Evolutionary conservation across 2,329 filamentous ascomycete genomes (phyloP).

Genomic region (Aspergillus neotritici): DNA sequence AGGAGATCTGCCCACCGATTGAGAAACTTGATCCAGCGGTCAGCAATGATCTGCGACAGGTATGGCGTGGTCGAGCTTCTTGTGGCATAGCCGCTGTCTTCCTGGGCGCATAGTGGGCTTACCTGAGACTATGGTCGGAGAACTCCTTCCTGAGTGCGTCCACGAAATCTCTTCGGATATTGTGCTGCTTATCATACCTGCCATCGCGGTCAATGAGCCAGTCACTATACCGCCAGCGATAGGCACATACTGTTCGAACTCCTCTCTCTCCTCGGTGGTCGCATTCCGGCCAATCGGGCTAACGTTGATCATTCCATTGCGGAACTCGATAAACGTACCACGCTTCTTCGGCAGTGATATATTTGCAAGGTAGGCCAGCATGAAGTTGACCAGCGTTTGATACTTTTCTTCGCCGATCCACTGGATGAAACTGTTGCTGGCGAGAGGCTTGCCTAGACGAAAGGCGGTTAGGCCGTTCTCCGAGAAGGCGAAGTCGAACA

Average conservation of each 20-base stretch:
- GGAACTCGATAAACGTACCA: slow-evolving; percentile 62
- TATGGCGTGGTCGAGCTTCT: background rate
- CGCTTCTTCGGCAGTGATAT: slow-evolving; percentile 58
- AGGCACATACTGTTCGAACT: slow-evolving; percentile 59
- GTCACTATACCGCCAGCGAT: background rate
- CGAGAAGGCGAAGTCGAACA: slow-evolving; percentile 97
- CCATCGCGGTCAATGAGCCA: slow-evolving; percentile 8
- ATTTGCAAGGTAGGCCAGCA: slow-evolving; percentile 56
- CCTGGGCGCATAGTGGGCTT: slow-evolving; percentile 35
- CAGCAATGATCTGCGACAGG: background rate
- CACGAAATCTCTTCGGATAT: slow-evolving; percentile 72
- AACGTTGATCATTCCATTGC: slow-evolving; percentile 62
- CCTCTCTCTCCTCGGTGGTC: slow-evolving; percentile 68
- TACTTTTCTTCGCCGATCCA: slow-evolving; percentile 81
- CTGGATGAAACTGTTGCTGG: slow-evolving; percentile 79
- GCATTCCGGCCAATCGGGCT: slow-evolving; percentile 73
- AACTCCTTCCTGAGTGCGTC: slow-evolving; percentile 73
- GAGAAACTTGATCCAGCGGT: slow-evolving; percentile 58
- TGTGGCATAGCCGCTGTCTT: no score
- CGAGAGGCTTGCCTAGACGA: slow-evolving; percentile 70
- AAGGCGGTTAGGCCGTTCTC: slow-evolving; percentile 94
- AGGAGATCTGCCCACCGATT: slow-evolving; percentile 95
- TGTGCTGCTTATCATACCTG: slow-evolving; percentile 68
- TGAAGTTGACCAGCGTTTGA: slow-evolving; percentile 55
- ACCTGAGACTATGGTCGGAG: slow-evolving; percentile 77